Evolutionary conservation across 1,139 yeast genomes (phyloP).

Genomic region (Candida neerlandica): DNA sequence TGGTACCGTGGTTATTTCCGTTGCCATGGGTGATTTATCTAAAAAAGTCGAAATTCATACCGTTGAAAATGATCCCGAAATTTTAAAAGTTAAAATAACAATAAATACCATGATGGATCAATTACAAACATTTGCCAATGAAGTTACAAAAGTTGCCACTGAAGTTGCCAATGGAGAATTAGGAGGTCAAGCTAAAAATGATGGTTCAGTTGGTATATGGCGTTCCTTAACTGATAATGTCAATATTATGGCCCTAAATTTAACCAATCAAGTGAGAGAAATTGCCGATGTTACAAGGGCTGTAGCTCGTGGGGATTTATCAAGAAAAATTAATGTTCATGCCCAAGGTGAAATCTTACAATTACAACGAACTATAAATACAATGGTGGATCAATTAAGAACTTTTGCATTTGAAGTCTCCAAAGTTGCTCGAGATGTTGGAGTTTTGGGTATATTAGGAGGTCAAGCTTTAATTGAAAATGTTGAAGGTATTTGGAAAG

Average conservation of each 20-base stretch:
- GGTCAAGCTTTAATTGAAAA: constrained; percentile 86
- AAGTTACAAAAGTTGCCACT: constrained; percentile 83
- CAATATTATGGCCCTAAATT: constrained; percentile 83
- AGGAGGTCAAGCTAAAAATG: constrained; percentile 86
- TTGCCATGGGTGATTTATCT: constrained; percentile 82
- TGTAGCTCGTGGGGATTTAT: constrained; percentile 77
- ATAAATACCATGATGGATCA: constrained; percentile 90
- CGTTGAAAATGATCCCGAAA: constrained; percentile 74
- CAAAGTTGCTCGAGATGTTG: constrained; percentile 86
- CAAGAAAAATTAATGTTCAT: constrained; percentile 76
- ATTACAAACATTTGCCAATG: constrained; percentile 77
- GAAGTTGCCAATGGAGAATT: constrained; percentile 88
- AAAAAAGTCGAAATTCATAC: constrained; percentile 75
- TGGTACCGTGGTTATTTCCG: constrained; percentile 80
- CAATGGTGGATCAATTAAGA: constrained; percentile 87
- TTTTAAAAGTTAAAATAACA: constrained; percentile 74
- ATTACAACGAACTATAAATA: constrained; percentile 75
- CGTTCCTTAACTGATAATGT: constrained; percentile 81
- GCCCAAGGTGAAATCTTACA: constrained; percentile 84
- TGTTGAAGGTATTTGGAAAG: constrained; percentile 90
- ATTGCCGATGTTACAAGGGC: constrained; percentile 88
- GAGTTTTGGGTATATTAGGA: constrained; percentile 84
- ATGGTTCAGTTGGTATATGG: constrained; percentile 87
- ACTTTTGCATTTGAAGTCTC: constrained; percentile 89
- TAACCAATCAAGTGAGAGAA: constrained; percentile 82